Evolutionary conservation across 1,284 basidiomycete species (phyloP), one percentile per base, ranked within the genome.

Genomic region (Meripilus lineatus): DNA sequence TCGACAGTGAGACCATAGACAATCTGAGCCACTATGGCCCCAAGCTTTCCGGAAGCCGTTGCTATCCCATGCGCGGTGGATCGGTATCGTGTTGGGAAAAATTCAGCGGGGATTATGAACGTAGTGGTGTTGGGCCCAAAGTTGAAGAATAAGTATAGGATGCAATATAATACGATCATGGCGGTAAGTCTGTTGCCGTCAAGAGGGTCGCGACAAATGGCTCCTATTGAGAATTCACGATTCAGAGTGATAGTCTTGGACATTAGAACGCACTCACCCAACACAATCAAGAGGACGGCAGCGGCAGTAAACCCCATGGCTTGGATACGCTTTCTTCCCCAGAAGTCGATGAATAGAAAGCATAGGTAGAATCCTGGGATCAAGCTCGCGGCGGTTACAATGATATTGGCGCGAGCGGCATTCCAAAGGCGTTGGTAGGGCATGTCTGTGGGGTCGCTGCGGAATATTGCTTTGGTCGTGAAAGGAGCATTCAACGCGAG

Each of bases 61-160:
- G 77, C 77, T 54, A 87, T 79, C 47, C 85, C 83, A 61, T 84
- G 75, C 5, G 74, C 80, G n/a, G 84, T 85, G 1, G 79, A 75
- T 39, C 83, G 72, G 65, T 85, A 84, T 28, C 84, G 74, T 3
- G 86, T 87, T 2, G 86, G 84, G 73, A 87, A 89, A 23, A 70
- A 73, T 59, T 89, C 84, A 3, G 76, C 82, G 22, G 86, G 86
- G 33, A 87, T 65, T 50, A 88, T 54, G 50, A 73, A 89, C 11
- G 84, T 88, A 2, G 85, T 88, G 2, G 81, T 78, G 65, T 87
- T 89, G 28, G 86, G 81, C 3, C 84, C 83, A 53, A 76, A 78
- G 53, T 75, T 77, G 44, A 69, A 65, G 59, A 75, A 76, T 56
- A 77, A 75, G 56, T 70, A 74, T 39, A 78, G 65, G 44, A 83